phyloP scores from a whole-genome alignment of 1,284 basidiomycete species.

The Trichosporon sp. region DNA sequence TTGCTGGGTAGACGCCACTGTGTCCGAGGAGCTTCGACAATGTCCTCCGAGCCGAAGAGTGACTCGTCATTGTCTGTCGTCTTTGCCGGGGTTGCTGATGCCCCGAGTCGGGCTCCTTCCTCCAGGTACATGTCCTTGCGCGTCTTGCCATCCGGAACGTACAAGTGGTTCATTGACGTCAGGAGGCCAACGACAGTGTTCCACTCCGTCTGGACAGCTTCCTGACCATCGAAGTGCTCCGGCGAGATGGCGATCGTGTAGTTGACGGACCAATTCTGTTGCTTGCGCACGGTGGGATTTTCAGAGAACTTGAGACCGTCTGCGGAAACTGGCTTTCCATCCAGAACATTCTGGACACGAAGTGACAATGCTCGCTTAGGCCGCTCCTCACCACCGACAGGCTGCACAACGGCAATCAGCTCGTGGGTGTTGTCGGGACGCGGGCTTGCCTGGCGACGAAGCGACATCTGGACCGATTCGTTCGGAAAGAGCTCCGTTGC shows the following conservation, averaged over 20 bases:
- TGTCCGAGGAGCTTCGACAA: neutral
- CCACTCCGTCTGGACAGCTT: slow-evolving; percentile 15
- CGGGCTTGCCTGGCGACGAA: neutral
- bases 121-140: slow-evolving; percentile 29
- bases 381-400: slow-evolving; percentile 45
- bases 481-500: slow-evolving; percentile 63
- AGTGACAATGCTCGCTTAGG: slow-evolving; percentile 54
- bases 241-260: slow-evolving; percentile 28
- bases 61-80: neutral
- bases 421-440: slow-evolving; percentile 31
- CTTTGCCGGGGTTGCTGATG: neutral
- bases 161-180: slow-evolving; percentile 30
- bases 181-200: slow-evolving; percentile 21
- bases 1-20: neutral
- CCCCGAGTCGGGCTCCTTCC: neutral
- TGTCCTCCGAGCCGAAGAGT: neutral
- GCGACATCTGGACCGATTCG: slow-evolving; percentile 39
- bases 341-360: slow-evolving; percentile 43
- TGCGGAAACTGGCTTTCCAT: slow-evolving; percentile 33
- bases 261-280: slow-evolving; percentile 39
- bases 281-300: slow-evolving; percentile 19
- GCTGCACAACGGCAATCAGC: slow-evolving; percentile 59
- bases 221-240: slow-evolving; percentile 18
- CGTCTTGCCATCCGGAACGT: slow-evolving; percentile 43
- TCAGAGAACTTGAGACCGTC: slow-evolving; percentile 30